These are phyloP conservation scores for Candida maesae DNA, from an alignment of 805 yeast genomes.

Conservation along the genomic window DNA sequence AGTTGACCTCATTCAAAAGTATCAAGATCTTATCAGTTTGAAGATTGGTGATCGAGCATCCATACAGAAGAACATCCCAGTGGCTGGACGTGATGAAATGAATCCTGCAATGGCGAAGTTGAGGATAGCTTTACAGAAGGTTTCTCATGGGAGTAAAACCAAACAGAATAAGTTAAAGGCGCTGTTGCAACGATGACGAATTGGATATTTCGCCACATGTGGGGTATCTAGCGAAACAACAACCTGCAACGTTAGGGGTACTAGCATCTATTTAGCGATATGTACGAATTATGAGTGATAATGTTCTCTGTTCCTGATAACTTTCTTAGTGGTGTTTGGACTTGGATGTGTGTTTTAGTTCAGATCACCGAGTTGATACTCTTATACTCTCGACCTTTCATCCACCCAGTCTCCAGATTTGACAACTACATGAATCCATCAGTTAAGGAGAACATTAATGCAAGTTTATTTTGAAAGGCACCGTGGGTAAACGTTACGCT, in stretches of 20 bases:
- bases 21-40: constrained; percentile 7
- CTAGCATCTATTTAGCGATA: no score
- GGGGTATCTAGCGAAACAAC: no score
- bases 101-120: constrained; percentile 19
- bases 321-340: no score
- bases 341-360: no score
- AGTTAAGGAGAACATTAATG: constrained; percentile 10
- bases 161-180: constrained; percentile 8
- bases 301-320: no score
- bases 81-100: constrained; percentile 14
- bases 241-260: no score
- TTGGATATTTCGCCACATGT: no score
- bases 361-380: no score
- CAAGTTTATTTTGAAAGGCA: constrained; percentile 4
- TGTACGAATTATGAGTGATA: no score
- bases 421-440: no score
- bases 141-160: constrained; percentile 18
- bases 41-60: constrained; percentile 21
- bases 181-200: constrained; percentile 1
- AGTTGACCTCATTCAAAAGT: constrained; percentile 6
- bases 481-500: constrained; percentile 15
- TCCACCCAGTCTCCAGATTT: no score
- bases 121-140: constrained; percentile 17
- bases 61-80: constrained; percentile 17
- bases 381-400: no score